A percentile compares a stretch with the other conserved stretches of the same genome.
These are phyloP conservation scores for Yamadazyma dushanensis DNA, from an alignment of 1,139 yeast genomes.

Conservation along the genomic window DNA sequence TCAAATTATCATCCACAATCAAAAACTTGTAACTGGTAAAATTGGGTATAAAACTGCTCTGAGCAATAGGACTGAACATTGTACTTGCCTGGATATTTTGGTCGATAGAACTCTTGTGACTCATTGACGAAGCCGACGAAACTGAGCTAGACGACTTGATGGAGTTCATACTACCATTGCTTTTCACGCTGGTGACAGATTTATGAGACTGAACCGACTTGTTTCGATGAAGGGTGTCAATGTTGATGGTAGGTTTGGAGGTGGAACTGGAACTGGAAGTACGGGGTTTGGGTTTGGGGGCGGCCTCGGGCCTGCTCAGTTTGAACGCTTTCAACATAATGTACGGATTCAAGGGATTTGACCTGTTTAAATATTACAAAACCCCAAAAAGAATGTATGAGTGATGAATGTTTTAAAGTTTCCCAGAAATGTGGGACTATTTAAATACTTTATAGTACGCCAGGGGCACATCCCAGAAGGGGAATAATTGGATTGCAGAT, in stretches of 20 bases:
- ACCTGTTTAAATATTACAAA: background rate
- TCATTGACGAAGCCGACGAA: conserved; percentile 9
- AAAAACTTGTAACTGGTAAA: conserved; percentile 29
- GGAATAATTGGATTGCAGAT: background rate
- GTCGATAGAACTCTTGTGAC: conserved; percentile 9
- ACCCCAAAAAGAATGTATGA: conserved; percentile 8
- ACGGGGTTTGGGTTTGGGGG: conserved; percentile 1
- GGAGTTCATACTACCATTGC: conserved; percentile 10
- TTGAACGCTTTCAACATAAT: conserved; percentile 18
- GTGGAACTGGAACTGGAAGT: conserved; percentile 1
- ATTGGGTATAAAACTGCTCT: conserved; percentile 24
- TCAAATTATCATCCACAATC: conserved; percentile 45
- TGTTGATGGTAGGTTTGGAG: conserved; percentile 12
- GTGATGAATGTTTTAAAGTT: conserved; percentile 10
- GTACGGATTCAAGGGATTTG: background rate
- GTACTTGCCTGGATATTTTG: conserved; percentile 13
- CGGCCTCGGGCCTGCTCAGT: conserved; percentile 4
- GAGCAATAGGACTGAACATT: conserved; percentile 16
- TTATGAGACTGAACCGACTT: conserved; percentile 14
- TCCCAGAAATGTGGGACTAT: conserved; percentile 2
- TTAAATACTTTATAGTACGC: conserved; percentile 1
- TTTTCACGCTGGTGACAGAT: conserved; percentile 10
- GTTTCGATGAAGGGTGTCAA: conserved; percentile 15
- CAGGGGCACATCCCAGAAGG: background rate
- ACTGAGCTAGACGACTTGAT: conserved; percentile 11